A percentile compares a stretch with the other conserved stretches of the same genome.
These are phyloP conservation scores for Lactarius evosmus DNA, from an alignment of 768 basidiomycete genomes.

Conservation along the genomic window DNA sequence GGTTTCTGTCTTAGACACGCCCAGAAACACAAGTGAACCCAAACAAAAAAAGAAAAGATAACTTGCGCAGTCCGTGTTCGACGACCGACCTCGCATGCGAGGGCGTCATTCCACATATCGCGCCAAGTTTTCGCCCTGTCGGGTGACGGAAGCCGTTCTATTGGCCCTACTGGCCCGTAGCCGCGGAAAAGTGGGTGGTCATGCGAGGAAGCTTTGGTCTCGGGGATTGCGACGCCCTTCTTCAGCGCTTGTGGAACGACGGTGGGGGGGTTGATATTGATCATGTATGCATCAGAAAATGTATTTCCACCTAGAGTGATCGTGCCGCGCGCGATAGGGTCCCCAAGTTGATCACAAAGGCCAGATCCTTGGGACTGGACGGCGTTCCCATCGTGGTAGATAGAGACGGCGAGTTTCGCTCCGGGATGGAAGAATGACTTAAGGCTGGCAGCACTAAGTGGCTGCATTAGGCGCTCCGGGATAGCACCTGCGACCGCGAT, in stretches of 20 bases:
- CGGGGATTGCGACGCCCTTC: conserved; percentile 4
- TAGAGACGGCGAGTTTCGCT: conserved; percentile 18
- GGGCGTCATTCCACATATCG: conserved; percentile 17
- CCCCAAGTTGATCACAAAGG: conserved; percentile 20
- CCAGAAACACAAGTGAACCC: no score
- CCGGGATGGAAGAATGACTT: conserved; percentile 21
- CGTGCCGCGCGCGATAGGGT: conserved; percentile 23
- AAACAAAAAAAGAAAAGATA: no score
- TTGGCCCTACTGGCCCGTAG: not conserved
- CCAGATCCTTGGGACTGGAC: conserved; percentile 18
- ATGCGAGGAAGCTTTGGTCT: conserved; percentile 5
- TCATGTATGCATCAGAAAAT: conserved; percentile 19
- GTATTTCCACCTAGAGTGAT: conserved; percentile 23
- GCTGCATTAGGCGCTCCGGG: conserved; percentile 29
- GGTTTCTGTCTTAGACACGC: no score
- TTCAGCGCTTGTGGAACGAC: conserved; percentile 9
- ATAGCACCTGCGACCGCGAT: conserved; percentile 23
- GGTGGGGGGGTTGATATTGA: conserved; percentile 18
- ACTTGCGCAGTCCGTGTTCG: no score
- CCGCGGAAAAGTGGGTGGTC: conserved; percentile 27
- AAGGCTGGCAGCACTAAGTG: conserved; percentile 13
- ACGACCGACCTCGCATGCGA: no score
- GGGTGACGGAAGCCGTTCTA: not conserved
- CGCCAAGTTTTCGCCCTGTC: conserved; percentile 1
- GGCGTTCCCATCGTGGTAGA: conserved; percentile 22